Evolutionary conservation across 2,329 filamentous ascomycete genomes (phyloP).

Genomic region (Fusarium equiseti): DNA sequence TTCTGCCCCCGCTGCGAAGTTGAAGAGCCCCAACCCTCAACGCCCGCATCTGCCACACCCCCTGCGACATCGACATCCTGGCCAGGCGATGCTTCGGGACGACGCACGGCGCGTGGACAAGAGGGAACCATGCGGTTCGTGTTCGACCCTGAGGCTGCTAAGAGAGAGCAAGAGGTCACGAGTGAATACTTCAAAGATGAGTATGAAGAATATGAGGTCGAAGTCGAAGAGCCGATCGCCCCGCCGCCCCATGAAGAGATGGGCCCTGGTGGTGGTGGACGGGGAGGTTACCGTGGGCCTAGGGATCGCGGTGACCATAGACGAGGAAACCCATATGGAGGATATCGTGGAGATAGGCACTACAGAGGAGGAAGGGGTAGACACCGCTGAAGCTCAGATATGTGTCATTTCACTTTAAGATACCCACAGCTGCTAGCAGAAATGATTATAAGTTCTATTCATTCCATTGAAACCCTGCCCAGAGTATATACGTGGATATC

Average conservation of each 20-base stretch:
- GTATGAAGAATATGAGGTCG: slow-evolving; percentile 81
- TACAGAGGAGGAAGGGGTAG: slow-evolving; percentile 53
- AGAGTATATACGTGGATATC: slow-evolving; percentile 20
- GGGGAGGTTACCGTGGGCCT: slow-evolving; percentile 50
- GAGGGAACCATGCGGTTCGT: slow-evolving; percentile 91
- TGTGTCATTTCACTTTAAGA: slow-evolving; percentile 17
- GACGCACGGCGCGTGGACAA: slow-evolving; percentile 56
- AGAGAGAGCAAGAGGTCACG: slow-evolving; percentile 76
- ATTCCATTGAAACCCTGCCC: neutral
- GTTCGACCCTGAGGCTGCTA: slow-evolving; percentile 81
- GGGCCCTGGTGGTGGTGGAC: slow-evolving; percentile 18
- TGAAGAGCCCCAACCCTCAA: slow-evolving; percentile 51
- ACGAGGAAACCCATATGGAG: slow-evolving; percentile 52
- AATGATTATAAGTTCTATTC: neutral
- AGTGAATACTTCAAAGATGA: slow-evolving; percentile 77
- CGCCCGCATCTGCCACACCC: slow-evolving; percentile 52
- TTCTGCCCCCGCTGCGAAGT: slow-evolving; percentile 67
- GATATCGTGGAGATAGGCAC: slow-evolving; percentile 52
- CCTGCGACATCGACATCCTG: slow-evolving; percentile 56
- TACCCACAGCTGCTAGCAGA: slow-evolving; percentile 18
- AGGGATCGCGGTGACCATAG: slow-evolving; percentile 51
- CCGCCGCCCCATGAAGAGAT: slow-evolving; percentile 45
- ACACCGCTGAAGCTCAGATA: slow-evolving; percentile 45
- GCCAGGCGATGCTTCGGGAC: slow-evolving; percentile 51
- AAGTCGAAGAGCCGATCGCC: slow-evolving; percentile 75